A percentile compares a stretch with the other conserved stretches of the same genome.
Conservation (phyloP, 1,139 yeast genomes). For the Geotrichum citri-aurantii region DNA sequence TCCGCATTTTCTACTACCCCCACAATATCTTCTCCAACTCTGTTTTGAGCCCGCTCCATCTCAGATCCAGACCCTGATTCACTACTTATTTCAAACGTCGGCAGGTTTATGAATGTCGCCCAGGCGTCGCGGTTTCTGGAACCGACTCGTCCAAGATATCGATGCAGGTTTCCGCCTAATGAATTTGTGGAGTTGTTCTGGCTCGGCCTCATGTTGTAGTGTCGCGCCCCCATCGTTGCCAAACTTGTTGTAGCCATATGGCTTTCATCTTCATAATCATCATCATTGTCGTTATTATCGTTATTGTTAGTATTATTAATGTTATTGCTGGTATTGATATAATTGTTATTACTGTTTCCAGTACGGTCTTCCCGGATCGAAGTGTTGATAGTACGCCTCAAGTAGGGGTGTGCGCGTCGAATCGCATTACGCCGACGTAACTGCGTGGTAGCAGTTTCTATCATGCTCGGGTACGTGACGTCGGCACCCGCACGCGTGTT, state of each 20-base stretch:
- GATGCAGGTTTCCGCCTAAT: background rate
- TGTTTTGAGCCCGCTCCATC: background rate
- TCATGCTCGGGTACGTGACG: background rate
- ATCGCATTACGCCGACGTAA: background rate
- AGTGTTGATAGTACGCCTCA: background rate
- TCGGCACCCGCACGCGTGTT: background rate
- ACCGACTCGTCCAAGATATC: background rate
- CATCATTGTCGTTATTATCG: background rate
- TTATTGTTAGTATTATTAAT: background rate
- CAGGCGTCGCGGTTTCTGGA: background rate
- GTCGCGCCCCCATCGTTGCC: background rate
- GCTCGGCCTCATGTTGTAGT: background rate
- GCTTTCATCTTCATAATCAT: background rate
- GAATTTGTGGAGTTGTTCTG: background rate
- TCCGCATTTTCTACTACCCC: background rate
- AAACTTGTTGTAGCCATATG: background rate
- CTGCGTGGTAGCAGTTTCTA: background rate
- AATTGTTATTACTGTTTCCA: background rate
- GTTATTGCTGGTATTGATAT: no score
- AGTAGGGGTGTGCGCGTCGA: background rate
- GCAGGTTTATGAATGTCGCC: background rate
- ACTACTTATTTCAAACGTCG: background rate
- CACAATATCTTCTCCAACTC: background rate
- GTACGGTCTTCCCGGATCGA: background rate
- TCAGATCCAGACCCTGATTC: background rate